These are phyloP conservation scores for Phylloboletellus chloephorus DNA, from an alignment of 1,284 basidiomycete species.

Conservation along the genomic window DNA sequence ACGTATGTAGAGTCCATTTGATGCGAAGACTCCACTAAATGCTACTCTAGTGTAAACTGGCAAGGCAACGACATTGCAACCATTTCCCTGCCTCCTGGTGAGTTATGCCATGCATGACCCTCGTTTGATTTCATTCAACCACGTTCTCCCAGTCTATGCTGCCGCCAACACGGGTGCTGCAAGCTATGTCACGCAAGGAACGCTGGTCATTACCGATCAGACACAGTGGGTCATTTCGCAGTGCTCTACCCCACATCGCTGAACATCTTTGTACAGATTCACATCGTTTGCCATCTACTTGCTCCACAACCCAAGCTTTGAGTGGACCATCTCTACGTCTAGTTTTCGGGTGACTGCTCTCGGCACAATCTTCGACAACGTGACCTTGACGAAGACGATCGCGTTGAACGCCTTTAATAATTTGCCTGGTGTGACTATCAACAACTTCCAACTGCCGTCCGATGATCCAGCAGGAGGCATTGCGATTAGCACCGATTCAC, in stretches of 20 bases:
- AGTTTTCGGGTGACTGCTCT: constrained; percentile 61
- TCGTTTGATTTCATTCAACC: not conserved
- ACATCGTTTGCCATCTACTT: constrained; percentile 64
- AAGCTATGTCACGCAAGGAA: constrained; percentile 49
- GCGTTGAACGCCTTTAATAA: constrained; percentile 69
- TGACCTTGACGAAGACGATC: constrained; percentile 59
- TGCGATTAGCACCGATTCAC: constrained; percentile 60
- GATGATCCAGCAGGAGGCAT: constrained; percentile 67
- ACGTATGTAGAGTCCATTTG: constrained; percentile 29
- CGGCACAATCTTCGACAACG: constrained; percentile 64
- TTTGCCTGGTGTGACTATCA: constrained; percentile 64
- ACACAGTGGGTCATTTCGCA: constrained; percentile 35
- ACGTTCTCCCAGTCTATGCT: constrained; percentile 50
- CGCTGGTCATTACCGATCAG: constrained; percentile 51
- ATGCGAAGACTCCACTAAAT: constrained; percentile 6
- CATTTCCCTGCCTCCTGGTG: constrained; percentile 56
- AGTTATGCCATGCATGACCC: constrained; percentile 6
- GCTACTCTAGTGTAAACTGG: constrained; percentile 50
- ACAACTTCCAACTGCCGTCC: constrained; percentile 62
- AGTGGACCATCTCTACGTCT: constrained; percentile 66
- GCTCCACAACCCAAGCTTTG: constrained; percentile 61
- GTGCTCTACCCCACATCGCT: not conserved
- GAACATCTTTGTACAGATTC: constrained; percentile 39
- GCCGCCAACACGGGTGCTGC: constrained; percentile 66
- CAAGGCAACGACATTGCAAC: constrained; percentile 62